Percentiles rank a stretch among this genome's conserved stretches.
Evolutionary conservation across 306 rosid genomes (phyloP).

Genomic region (Carpinus viminea): DNA sequence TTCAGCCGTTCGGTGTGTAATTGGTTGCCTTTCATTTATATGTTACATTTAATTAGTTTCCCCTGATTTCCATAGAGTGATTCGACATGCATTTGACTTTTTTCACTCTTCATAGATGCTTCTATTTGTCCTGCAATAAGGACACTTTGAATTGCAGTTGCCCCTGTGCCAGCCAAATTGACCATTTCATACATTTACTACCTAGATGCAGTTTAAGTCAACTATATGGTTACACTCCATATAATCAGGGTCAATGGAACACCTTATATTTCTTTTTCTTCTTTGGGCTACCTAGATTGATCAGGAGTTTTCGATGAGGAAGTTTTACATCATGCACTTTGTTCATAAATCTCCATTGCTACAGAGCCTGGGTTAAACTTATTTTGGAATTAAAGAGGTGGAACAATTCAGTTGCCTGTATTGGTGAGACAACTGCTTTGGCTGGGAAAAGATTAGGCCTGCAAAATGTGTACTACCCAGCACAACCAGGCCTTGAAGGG

Average conservation of each 20-base stretch:
- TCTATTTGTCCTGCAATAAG: background rate
- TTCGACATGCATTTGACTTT: background rate
- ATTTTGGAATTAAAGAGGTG: slow-evolving; percentile 52
- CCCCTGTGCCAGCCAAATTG: background rate
- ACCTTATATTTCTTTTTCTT: background rate
- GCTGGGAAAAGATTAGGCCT: slow-evolving; percentile 76
- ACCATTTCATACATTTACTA: slow-evolving; percentile 1
- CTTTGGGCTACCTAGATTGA: slow-evolving; percentile 4
- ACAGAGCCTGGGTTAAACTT: slow-evolving; percentile 91
- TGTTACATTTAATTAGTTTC: background rate
- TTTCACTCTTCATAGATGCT: slow-evolving; percentile 7
- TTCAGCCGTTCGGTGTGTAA: slow-evolving; percentile 74
- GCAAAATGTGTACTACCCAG: slow-evolving; percentile 71
- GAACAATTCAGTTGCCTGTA: slow-evolving; percentile 82
- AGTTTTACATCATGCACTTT: slow-evolving; percentile 9
- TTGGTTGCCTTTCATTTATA: background rate
- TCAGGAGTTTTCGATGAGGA: background rate
- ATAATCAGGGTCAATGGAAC: background rate
- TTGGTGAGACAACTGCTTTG: slow-evolving; percentile 94
- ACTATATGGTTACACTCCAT: background rate
- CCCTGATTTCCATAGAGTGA: background rate
- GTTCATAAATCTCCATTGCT: slow-evolving; percentile 32
- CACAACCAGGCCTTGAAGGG: slow-evolving; percentile 94
- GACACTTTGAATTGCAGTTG: background rate
- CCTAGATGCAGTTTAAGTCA: background rate